These are phyloP conservation scores for Syzygium aromaticum DNA, from an alignment of 345 rosid genomes.

Conservation along the genomic window DNA sequence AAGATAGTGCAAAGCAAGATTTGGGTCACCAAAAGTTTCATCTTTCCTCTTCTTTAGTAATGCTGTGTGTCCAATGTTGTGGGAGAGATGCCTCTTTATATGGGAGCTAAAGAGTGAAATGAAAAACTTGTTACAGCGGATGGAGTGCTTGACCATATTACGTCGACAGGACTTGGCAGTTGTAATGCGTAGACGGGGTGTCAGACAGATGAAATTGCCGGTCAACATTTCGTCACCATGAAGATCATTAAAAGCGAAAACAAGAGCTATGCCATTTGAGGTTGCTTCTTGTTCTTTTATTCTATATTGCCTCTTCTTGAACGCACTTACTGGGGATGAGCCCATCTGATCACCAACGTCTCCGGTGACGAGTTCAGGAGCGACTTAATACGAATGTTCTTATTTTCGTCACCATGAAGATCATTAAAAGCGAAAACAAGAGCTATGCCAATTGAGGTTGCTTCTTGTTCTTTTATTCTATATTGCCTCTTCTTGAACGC, in stretches of 20 bases:
- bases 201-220: not conserved
- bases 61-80: not conserved
- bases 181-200: not conserved
- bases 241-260: not conserved
- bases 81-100: not conserved
- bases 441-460: not conserved
- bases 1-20: constrained; percentile 9
- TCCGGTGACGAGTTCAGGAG: not conserved
- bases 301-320: not conserved
- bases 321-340: not conserved
- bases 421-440: not conserved
- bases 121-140: not conserved
- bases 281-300: not conserved
- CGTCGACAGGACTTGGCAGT: not conserved
- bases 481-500: not conserved
- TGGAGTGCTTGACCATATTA: not conserved
- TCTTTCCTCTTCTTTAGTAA: not conserved
- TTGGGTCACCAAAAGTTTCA: not conserved
- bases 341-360: not conserved
- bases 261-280: not conserved
- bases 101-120: not conserved
- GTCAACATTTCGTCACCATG: not conserved
- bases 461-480: not conserved
- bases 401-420: not conserved
- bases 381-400: not conserved